Conservation (phyloP, 768 basidiomycete genomes). For the Collybia sp. region DNA sequence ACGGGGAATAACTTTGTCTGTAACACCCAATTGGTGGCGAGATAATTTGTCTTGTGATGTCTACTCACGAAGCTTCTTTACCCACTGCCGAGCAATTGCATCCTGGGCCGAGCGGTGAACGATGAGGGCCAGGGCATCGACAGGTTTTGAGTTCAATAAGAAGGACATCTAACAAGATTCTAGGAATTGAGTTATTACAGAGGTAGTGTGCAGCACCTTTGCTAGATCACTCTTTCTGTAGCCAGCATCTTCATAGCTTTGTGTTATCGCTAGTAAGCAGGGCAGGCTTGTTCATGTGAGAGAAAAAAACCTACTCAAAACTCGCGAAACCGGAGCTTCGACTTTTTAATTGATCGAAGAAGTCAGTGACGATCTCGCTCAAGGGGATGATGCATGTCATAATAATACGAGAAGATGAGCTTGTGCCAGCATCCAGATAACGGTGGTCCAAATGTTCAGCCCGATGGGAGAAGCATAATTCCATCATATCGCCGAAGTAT, state of each 20-base stretch:
- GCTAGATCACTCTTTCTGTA: constrained; percentile 77
- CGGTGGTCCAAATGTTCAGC: constrained; percentile 80
- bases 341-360: constrained; percentile 93
- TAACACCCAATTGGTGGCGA: constrained; percentile 1
- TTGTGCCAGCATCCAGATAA: constrained; percentile 65
- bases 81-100: constrained; percentile 76
- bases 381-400: constrained; percentile 83
- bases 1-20: constrained; percentile 88
- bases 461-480: constrained; percentile 82
- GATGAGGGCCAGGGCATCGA: constrained; percentile 91
- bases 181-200: neutral
- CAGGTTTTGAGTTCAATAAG: constrained; percentile 80
- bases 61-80: constrained; percentile 84
- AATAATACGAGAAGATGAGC: constrained; percentile 61
- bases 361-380: constrained; percentile 90
- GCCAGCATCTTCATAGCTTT: constrained; percentile 91
- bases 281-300: neutral
- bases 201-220: constrained; percentile 50
- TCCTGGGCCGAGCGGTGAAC: constrained; percentile 81
- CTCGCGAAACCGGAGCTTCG: constrained; percentile 89
- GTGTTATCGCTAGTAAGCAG: constrained; percentile 2
- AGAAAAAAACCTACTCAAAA: constrained; percentile 64
- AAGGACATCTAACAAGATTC: constrained; percentile 69
- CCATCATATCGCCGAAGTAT: constrained; percentile 96
- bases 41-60: neutral